These are phyloP conservation scores for Glarea lozoyensis DNA, from an alignment of 495 filamentous ascomycete genomes.

Conservation along the genomic window DNA sequence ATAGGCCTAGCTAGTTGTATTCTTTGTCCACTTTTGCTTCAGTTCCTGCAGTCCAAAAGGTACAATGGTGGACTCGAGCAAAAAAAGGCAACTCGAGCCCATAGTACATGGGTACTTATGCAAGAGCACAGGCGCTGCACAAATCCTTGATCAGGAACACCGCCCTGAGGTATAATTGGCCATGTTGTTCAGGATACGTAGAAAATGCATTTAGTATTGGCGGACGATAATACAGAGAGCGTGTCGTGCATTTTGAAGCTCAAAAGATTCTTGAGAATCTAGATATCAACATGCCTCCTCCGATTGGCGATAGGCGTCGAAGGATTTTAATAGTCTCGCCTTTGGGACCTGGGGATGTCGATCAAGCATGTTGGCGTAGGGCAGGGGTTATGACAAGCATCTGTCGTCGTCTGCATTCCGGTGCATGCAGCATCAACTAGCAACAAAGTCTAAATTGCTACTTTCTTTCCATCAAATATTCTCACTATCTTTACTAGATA, in stretches of 20 bases:
- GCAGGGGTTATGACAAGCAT: not conserved
- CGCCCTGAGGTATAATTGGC: conserved; percentile 1
- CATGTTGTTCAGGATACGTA: conserved; percentile 1
- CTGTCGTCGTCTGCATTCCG: not conserved
- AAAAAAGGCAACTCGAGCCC: too few species aligned
- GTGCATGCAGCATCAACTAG: not conserved
- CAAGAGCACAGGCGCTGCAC: conserved; percentile 7
- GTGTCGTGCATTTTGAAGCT: not conserved
- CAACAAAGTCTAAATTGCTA: too few species aligned
- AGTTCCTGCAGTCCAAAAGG: too few species aligned
- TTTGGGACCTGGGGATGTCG: not conserved
- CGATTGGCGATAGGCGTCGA: not conserved
- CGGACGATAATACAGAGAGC: not conserved
- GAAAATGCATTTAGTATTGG: not conserved
- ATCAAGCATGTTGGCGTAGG: not conserved
- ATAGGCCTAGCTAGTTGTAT: too few species aligned
- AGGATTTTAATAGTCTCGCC: too few species aligned
- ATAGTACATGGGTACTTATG: conserved; percentile 3
- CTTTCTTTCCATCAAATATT: too few species aligned
- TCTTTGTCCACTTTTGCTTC: too few species aligned
- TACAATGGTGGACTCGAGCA: too few species aligned
- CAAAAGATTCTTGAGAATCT: not conserved
- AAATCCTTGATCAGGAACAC: conserved; percentile 1
- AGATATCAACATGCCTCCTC: too few species aligned
- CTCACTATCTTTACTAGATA: too few species aligned